Conservation (phyloP, 2,329 filamentous ascomycete genomes). For the Ophiocordyceps camponoti-saundersi region DNA sequence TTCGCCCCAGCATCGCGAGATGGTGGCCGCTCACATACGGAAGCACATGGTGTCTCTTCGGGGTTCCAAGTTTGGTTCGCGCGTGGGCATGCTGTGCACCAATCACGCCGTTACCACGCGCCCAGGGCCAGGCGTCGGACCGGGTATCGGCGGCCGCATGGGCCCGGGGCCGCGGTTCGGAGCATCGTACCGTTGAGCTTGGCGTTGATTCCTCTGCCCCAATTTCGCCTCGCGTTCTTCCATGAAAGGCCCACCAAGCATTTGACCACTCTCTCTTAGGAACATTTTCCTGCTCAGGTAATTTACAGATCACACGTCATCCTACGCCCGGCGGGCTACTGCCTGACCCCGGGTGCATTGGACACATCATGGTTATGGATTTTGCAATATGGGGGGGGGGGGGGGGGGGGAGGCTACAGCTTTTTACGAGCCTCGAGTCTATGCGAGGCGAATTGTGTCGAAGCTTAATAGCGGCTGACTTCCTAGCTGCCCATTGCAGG, state of each 20-base stretch:
- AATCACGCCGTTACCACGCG: conserved; percentile 82
- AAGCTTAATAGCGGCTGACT: neutral
- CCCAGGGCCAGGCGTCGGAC: conserved; percentile 66
- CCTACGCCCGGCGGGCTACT: conserved; percentile 34
- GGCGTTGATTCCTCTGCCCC: neutral
- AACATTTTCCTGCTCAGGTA: conserved; percentile 33
- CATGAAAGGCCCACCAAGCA: conserved; percentile 21
- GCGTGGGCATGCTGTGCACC: conserved; percentile 96
- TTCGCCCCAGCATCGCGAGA: conserved; percentile 72
- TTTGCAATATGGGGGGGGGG: conserved; percentile 33
- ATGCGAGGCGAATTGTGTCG: neutral
- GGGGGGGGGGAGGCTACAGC: conserved; percentile 11
- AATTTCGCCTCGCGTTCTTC: conserved; percentile 2
- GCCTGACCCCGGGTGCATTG: conserved; percentile 33
- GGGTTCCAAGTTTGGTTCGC: conserved; percentile 94
- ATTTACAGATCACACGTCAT: conserved; percentile 40
- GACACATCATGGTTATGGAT: conserved; percentile 45
- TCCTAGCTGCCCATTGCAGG: neutral
- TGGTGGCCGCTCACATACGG: conserved; percentile 84
- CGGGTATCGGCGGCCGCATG: conserved; percentile 41
- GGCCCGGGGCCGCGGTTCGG: conserved; percentile 41
- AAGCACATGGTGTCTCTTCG: conserved; percentile 99
- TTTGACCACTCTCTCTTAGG: conserved; percentile 28
- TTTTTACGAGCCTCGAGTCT: conserved; percentile 7
- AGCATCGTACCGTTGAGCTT: conserved; percentile 34